phyloP scores from a whole-genome alignment of 441 rosid species.

The Capsella rubella region DNA sequence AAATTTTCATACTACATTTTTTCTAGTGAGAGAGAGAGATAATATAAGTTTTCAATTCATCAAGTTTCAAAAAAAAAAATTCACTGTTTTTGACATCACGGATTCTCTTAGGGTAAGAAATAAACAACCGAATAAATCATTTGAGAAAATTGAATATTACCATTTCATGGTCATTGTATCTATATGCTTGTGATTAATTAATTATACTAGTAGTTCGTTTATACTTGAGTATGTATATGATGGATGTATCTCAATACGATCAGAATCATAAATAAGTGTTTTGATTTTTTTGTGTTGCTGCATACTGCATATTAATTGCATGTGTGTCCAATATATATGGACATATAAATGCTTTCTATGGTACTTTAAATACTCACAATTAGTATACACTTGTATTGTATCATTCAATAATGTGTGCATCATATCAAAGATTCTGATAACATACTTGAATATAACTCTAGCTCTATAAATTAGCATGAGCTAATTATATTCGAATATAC shows the following conservation, averaged over 20 bases:
- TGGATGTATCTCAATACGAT: background rate
- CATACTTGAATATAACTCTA: background rate
- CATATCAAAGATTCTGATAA: slow-evolving; percentile 8
- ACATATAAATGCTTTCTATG: slow-evolving; percentile 41
- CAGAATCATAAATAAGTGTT: background rate
- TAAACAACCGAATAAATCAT: slow-evolving; percentile 2
- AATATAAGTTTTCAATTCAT: slow-evolving; percentile 17
- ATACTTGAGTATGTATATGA: background rate
- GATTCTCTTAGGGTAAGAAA: slow-evolving; percentile 24
- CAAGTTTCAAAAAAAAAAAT: slow-evolving; percentile 1
- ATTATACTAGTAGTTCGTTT: background rate
- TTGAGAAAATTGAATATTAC: background rate
- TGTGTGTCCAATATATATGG: slow-evolving; percentile 35
- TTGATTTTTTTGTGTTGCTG: slow-evolving; percentile 14
- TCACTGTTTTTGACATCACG: slow-evolving; percentile 32
- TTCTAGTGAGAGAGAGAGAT: background rate
- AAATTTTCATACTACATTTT: slow-evolving; percentile 12
- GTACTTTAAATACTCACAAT: slow-evolving; percentile 17
- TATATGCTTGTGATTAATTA: background rate
- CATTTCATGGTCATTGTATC: background rate
- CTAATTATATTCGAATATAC: background rate
- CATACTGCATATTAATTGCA: slow-evolving; percentile 24
- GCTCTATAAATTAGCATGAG: background rate
- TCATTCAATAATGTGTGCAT: slow-evolving; percentile 31
- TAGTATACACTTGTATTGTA: slow-evolving; percentile 10